Percentiles rank a stretch among this genome's conserved stretches.
These are phyloP conservation scores for Oehlia diaphana DNA, from an alignment of 192 early-diverging fungal genomes.

Conservation along the genomic window DNA sequence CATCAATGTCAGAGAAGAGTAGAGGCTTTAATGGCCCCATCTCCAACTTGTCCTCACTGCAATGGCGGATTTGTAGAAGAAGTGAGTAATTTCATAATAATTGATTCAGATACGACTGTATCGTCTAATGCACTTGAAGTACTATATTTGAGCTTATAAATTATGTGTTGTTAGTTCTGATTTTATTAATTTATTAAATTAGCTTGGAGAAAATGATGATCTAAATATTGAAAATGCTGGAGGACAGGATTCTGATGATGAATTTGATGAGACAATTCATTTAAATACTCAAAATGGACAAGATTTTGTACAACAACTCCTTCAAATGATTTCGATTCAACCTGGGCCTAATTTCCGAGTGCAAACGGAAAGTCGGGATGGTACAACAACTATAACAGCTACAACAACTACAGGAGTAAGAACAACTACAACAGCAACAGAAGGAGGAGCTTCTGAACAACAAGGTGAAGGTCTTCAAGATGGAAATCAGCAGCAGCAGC, in stretches of 20 bases:
- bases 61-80: constrained; percentile 83
- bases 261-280: constrained; percentile 2
- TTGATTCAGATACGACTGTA: constrained; percentile 3
- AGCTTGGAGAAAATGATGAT: constrained; percentile 47
- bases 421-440: not conserved
- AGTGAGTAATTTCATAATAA: constrained; percentile 41
- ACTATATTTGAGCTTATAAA: not conserved
- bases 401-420: not conserved
- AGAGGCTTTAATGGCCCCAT: constrained; percentile 64
- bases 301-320: constrained; percentile 15
- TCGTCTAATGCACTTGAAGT: not conserved
- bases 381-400: constrained; percentile 27
- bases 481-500: not conserved
- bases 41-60: constrained; percentile 79
- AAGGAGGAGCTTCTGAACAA: not conserved
- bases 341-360: constrained; percentile 22
- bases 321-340: not conserved
- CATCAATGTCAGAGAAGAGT: constrained; percentile 36
- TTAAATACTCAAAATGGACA: not conserved
- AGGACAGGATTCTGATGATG: constrained; percentile 20
- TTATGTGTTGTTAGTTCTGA: not conserved
- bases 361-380: constrained; percentile 30
- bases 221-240: constrained; percentile 32
- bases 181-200: not conserved
- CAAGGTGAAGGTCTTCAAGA: not conserved